Evolutionary conservation across 371 early-diverging fungal genomes (phyloP), one percentile per base, ranked within the genome.

Genomic region (Actinomortierella wolfii): DNA sequence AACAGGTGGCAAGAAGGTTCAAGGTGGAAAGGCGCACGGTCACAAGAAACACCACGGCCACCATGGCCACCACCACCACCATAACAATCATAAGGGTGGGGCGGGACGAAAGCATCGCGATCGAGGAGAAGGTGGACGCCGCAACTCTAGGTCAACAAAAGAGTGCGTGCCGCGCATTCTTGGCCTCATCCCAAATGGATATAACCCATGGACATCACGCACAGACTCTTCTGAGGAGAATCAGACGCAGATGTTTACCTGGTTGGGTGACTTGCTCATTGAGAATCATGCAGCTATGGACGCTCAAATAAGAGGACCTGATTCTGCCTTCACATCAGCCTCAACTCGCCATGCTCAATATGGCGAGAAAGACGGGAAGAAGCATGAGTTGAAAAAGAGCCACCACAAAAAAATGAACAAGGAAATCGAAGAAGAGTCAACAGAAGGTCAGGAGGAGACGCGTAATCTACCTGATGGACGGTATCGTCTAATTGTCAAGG

Each of bases 161-260:
- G 11, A 51, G 2, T 69, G 70, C 51, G 50, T 69, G 2, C 64
- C 70, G 6, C 59, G 70, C 40, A 69, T 69, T 28, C 43, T 69
- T 48, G 64, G 70, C 1, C 7, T 69, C 24, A 69, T 69, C 24
- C 70, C 70, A 1, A 57, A 53, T 18, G 70, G 70, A 3, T 69
- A 52, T 50, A 64, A 64, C 21, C 64, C 70, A 2, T 69, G 70
- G 68, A 52, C 51, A 11, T 56, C 64, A 25, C 64, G 69, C 5
- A 55, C 59, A 1, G 69, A 57, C 28, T 45, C 56, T 2, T 23
- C 64, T 8, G 64, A 68, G 9, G 58, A 52, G 0, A 60, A 68
- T 41, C 17, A 55, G 2, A 40, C 59, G 25, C 69, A 68, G 20
- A 9, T 43, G 7, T 68, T 63, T 46, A 23, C 56, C 3, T 68